A percentile compares a stretch with the other conserved stretches of the same genome.
Conservation (phyloP, 179 eudicot species). For the Pouteria campechiana region DNA sequence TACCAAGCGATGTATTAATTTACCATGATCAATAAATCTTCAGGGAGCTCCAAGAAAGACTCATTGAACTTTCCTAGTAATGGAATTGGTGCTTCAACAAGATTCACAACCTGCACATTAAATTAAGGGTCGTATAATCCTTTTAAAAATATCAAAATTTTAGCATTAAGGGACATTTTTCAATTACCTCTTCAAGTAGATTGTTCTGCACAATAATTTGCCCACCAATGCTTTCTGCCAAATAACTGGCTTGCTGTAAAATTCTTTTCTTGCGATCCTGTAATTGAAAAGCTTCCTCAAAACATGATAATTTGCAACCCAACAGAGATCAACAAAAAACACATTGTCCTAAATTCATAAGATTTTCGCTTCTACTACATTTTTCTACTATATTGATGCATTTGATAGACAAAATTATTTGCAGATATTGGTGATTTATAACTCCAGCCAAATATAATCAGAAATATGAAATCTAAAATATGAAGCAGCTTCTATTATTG, state of each 20-base stretch:
- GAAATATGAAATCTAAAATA: too few relatives aligned
- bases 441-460: too few relatives aligned
- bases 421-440: too few relatives aligned
- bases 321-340: too few relatives aligned
- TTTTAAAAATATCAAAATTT: too few relatives aligned
- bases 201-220: constrained; percentile 41
- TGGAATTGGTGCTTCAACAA: constrained; percentile 92
- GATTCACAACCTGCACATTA: constrained; percentile 87
- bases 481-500: too few relatives aligned
- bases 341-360: too few relatives aligned
- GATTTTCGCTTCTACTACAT: too few relatives aligned
- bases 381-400: too few relatives aligned
- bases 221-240: constrained; percentile 61
- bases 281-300: constrained; percentile 1
- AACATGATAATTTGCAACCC: not conserved
- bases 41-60: constrained; percentile 83
- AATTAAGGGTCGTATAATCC: too few relatives aligned
- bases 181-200: constrained; percentile 82
- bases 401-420: too few relatives aligned
- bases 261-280: constrained; percentile 80
- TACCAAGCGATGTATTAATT: constrained; percentile 6
- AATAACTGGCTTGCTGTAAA: constrained; percentile 42
- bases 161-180: too few relatives aligned
- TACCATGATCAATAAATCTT: constrained; percentile 91
- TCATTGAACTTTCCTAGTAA: constrained; percentile 79